Evolutionary conservation across 352 stramenopile genomes (phyloP).

Genomic region (Globisporangium paroecandrum): DNA sequence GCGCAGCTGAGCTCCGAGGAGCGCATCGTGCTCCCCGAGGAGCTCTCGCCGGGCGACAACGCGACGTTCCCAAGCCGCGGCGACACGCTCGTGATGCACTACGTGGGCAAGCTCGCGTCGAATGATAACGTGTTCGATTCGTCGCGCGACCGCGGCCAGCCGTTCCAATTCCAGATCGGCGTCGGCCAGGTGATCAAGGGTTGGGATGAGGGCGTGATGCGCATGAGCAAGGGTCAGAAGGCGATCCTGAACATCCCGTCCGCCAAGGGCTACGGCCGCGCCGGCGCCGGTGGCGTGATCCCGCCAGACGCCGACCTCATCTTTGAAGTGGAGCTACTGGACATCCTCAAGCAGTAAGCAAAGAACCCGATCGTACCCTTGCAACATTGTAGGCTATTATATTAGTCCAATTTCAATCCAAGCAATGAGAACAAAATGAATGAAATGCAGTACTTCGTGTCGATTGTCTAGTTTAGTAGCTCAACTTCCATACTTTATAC

Average conservation of each 20-base stretch:
- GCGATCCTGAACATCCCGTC: conserved; percentile 88
- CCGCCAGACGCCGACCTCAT: conserved; percentile 91
- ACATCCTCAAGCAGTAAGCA: conserved; percentile 44
- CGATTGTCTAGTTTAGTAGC: neutral
- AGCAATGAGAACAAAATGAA: too few species aligned
- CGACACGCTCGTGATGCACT: conserved; percentile 84
- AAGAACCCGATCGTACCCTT: too few species aligned
- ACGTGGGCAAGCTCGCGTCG: conserved; percentile 67
- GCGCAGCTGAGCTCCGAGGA: conserved; percentile 45
- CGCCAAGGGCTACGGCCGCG: conserved; percentile 91
- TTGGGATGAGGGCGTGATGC: conserved; percentile 94
- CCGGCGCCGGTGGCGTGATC: conserved; percentile 83
- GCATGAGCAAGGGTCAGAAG: conserved; percentile 95
- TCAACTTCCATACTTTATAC: conserved; percentile 10
- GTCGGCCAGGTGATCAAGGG: conserved; percentile 91
- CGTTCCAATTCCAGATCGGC: conserved; percentile 80
- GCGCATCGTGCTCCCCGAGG: conserved; percentile 68
- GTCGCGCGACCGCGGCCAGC: conserved; percentile 61
- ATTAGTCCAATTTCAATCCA: too few species aligned
- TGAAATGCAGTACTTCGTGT: neutral
- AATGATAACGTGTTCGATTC: conserved; percentile 77
- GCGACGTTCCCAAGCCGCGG: conserved; percentile 59
- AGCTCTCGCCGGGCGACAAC: conserved; percentile 62
- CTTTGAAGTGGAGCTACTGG: conserved; percentile 93
- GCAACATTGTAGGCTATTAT: too few species aligned